Evolutionary conservation across 2,329 filamentous ascomycete species (phyloP), one percentile per base, ranked within the genome.

Genomic region (Xylariaceae sp.): DNA sequence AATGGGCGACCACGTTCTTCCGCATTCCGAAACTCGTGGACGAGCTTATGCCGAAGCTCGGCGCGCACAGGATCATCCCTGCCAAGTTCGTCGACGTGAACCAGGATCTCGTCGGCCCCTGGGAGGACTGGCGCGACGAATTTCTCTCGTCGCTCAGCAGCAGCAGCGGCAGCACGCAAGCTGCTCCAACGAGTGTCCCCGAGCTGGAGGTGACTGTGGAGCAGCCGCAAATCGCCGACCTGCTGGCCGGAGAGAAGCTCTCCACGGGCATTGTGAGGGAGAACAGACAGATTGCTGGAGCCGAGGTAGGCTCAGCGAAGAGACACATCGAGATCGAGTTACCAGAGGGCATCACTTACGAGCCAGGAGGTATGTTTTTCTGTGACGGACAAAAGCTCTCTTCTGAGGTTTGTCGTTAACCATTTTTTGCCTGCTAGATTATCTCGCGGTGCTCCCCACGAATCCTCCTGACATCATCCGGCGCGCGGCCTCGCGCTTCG

Each of bases 21-120:
- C 69, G 69, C 9, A 70, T 88, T 6, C 84, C 84, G 0, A 83
- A 68, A 43, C 62, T 78, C 0, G 66, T 86, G 3, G 73, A 87
- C 39, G 50, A 68, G 1, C 63, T 67, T 0, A 64, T 85, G 2
- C 59, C 61, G 11, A 58, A 65, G 17, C 63, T 67, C 31, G 78
- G 77, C 35, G 60, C 65, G 3, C 60, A 59, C n/a, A 60, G 65
- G 16, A n/a, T 42, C 19, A 33, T 45, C 18, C 6, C 24, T 5
- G 14, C 41, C 5, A 24, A 21, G 17, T 39, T 44, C 11, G 38
- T 44, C 15, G 38, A 47, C 21, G 38, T 41, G n/a, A 44, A 44
- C 15, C 38, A 39, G 30, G 44, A 47, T 17, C 28, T 41, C 3
- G 35, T 24, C 12, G 35, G 44, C 3, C 37, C 38, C 13, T 47